These are phyloP conservation scores for Olyra latifolia DNA, from an alignment of 176 grass and related monocot species.

Conservation along the genomic window DNA sequence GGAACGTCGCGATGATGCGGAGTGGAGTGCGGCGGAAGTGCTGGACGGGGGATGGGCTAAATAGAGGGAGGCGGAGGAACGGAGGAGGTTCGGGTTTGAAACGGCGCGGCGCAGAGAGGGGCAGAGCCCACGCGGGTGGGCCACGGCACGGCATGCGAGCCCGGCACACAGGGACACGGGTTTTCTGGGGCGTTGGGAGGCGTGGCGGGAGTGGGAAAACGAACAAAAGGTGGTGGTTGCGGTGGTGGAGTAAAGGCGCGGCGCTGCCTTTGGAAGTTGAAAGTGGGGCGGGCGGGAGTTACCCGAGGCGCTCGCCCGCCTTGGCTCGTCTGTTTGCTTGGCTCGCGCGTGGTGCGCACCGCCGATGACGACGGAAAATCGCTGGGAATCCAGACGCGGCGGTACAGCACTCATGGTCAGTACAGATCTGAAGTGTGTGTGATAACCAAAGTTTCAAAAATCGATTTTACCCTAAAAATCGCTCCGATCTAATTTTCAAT, in stretches of 20 bases:
- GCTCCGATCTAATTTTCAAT: no score
- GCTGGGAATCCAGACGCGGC: no score
- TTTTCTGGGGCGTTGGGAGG: constrained; percentile 37
- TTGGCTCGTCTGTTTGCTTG: no score
- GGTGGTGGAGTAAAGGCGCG: constrained; percentile 2
- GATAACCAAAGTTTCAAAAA: no score
- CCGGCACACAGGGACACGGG: constrained; percentile 37
- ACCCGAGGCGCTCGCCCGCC: neutral
- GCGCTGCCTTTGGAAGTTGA: neutral
- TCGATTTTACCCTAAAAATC: no score
- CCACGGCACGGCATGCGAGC: constrained; percentile 7
- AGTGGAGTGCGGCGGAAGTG: neutral
- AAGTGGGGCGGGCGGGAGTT: neutral
- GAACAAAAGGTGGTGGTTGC: neutral
- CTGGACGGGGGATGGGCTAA: neutral
- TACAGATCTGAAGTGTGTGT: no score
- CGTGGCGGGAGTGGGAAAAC: neutral
- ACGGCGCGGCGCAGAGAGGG: constrained; percentile 26
- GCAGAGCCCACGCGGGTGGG: constrained; percentile 13
- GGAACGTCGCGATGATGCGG: no score
- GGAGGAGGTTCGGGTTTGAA: constrained; percentile 27
- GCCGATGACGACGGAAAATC: no score
- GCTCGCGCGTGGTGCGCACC: no score
- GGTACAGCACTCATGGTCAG: no score
- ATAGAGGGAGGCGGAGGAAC: constrained; percentile 16